These are phyloP conservation scores for Tremella fuciformis DNA, from an alignment of 768 basidiomycete species.

Conservation along the genomic window DNA sequence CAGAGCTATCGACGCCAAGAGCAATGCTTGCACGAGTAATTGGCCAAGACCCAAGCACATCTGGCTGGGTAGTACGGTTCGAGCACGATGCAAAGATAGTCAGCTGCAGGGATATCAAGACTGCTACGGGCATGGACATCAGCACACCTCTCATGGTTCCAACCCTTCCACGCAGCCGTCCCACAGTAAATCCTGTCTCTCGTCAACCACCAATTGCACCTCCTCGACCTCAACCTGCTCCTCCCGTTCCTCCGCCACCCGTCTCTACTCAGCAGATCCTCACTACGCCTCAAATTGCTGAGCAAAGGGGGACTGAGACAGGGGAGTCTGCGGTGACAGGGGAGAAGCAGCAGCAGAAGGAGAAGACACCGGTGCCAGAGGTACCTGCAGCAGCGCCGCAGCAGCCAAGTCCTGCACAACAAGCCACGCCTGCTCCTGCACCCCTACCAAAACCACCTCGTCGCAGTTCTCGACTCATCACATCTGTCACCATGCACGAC, in stretches of 20 bases:
- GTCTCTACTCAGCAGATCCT: background rate
- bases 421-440: background rate
- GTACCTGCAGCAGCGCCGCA: background rate
- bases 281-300: background rate
- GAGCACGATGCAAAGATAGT: background rate
- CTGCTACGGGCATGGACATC: background rate
- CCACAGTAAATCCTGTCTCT: background rate
- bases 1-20: background rate
- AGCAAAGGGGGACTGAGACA: background rate
- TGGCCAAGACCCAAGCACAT: slow-evolving; percentile 7
- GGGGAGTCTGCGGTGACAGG: background rate
- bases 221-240: background rate
- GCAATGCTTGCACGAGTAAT: slow-evolving; percentile 6
- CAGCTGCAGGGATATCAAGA: background rate
- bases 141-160: slow-evolving; percentile 2
- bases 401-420: background rate
- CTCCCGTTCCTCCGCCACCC: too few species aligned
- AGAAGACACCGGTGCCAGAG: too few species aligned
- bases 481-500: background rate
- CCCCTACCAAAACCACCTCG: background rate
- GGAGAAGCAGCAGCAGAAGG: too few species aligned
- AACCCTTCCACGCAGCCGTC: background rate
- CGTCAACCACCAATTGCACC: background rate
- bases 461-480: background rate
- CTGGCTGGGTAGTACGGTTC: slow-evolving; percentile 14